Base-by-base conservation (phyloP, 2,329 filamentous ascomycete species). In the Monosporascus cannonballus region DNA sequence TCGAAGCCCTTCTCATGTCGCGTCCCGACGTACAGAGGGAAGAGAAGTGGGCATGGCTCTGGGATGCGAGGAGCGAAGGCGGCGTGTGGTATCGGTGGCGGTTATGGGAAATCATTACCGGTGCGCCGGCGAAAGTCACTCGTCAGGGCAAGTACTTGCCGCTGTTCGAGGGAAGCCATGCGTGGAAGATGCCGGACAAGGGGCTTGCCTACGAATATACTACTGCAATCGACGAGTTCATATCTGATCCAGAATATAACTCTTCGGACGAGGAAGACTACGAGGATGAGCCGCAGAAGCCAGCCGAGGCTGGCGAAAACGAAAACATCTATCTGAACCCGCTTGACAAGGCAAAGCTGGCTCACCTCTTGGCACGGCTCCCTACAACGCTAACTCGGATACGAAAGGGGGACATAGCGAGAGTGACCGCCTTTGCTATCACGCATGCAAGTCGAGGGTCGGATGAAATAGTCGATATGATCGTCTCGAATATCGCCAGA, bases 71-170 rank as follows among this genome's bases (percentile, higher is more conserved):
- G 59, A 92, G 85, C 63, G 76, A 79, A 56, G 91, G 84, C 25
- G 93, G 87, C 17, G 81, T 95, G 17, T 99, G 92, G 80, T 97
- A 97, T 69, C 85, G 94, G 44, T 97, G 90, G 88, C 84, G 90
- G 45, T 66, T 97, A 45, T 96, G 92, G 89, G 85, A 94, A 61
- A 79, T 93, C 8, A 76, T 93, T n/a, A 91, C 88, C 1, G 85
- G 85, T 4, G 77, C 78, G 1, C 74, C 78, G 42, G 65, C 73
- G 3, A 71, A 69, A 17, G 67, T 17, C 42, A 55, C 67, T 15
- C 71, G 73, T 3, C 74, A 76, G 59, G 74, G 73, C 45, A 82
- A 78, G 58, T 83, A 81, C 51, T 60, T 86, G 20, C 79, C 82
- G 1, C 72, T 95, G 0, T 95, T 95, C 56, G 89, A 96, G 61